Evolutionary conservation across 2,329 filamentous ascomycete species (phyloP).

Genomic region (Aspergillus chevalieri): DNA sequence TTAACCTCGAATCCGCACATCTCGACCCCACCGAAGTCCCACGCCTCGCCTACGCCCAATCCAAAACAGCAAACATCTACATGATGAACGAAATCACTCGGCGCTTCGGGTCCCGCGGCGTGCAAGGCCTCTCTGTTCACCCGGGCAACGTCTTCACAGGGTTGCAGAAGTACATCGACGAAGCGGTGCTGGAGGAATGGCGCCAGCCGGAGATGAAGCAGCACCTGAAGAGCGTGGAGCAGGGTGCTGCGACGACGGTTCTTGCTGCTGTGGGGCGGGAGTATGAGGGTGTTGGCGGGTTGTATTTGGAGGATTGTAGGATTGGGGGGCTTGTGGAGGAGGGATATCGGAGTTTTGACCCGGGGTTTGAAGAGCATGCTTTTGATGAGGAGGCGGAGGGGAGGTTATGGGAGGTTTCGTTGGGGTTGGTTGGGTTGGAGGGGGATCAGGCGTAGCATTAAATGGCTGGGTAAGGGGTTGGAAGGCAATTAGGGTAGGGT

Average conservation of each 20-base stretch:
- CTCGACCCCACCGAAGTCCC: slow-evolving; percentile 35
- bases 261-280: slow-evolving; percentile 18
- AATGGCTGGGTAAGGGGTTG: too few relatives aligned
- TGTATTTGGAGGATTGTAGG: slow-evolving; percentile 22
- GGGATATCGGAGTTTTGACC: slow-evolving; percentile 29
- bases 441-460: not conserved
- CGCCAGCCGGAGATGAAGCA: slow-evolving; percentile 2
- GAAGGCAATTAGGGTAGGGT: too few relatives aligned
- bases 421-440: slow-evolving; percentile 35
- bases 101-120: slow-evolving; percentile 36
- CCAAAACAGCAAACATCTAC: slow-evolving; percentile 48
- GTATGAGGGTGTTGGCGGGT: slow-evolving; percentile 27
- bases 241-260: slow-evolving; percentile 11
- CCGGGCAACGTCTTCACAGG: slow-evolving; percentile 40
- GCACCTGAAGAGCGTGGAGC: slow-evolving; percentile 4
- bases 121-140: slow-evolving; percentile 42
- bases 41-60: slow-evolving; percentile 39
- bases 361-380: slow-evolving; percentile 7
- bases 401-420: slow-evolving; percentile 43
- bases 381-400: slow-evolving; percentile 28
- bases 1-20: not conserved
- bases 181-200: slow-evolving; percentile 7
- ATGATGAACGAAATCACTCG: slow-evolving; percentile 48
- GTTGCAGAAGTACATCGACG: slow-evolving; percentile 27
- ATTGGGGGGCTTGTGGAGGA: slow-evolving; percentile 20